Evolutionary conservation across 208 protist species (phyloP).

Genomic region (Leishmania amazonensis): DNA sequence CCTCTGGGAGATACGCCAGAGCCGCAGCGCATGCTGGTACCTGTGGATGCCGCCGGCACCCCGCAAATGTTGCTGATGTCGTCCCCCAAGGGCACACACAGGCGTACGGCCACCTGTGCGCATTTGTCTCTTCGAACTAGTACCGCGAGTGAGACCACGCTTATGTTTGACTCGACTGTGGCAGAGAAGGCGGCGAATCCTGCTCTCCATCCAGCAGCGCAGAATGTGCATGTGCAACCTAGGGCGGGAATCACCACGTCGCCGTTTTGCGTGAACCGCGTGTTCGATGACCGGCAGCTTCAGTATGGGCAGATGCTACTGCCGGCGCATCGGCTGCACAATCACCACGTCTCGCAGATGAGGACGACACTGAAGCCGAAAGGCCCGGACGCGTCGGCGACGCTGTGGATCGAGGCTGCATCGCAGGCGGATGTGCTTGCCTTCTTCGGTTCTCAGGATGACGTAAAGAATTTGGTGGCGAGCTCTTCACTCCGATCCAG

Average conservation of each 20-base stretch:
- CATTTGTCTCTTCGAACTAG: not conserved
- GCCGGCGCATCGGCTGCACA: not conserved
- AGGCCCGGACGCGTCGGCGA: not conserved
- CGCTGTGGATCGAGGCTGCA: conserved; percentile 20
- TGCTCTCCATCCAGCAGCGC: conserved; percentile 12
- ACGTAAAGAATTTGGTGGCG: not conserved
- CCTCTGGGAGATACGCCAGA: not conserved
- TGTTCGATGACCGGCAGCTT: conserved; percentile 16
- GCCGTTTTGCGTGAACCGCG: conserved; percentile 30
- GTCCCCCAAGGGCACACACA: not conserved
- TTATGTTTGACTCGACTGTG: not conserved
- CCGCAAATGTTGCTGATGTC: not conserved
- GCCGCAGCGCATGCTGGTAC: not conserved
- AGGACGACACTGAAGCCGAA: not conserved
- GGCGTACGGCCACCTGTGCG: not conserved
- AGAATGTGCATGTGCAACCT: not conserved
- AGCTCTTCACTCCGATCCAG: not conserved
- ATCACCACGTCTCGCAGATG: not conserved
- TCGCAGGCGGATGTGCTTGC: conserved; percentile 23
- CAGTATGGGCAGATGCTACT: conserved; percentile 7
- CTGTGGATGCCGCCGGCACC: not conserved
- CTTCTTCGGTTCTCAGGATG: conserved; percentile 23
- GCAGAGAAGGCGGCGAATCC: conserved; percentile 9
- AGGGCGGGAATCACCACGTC: conserved; percentile 3
- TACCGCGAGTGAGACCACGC: too few relatives aligned